Base-by-base conservation (phyloP, 225 moss, liverwort and hornwort species). In the Climacium dendroides region DNA sequence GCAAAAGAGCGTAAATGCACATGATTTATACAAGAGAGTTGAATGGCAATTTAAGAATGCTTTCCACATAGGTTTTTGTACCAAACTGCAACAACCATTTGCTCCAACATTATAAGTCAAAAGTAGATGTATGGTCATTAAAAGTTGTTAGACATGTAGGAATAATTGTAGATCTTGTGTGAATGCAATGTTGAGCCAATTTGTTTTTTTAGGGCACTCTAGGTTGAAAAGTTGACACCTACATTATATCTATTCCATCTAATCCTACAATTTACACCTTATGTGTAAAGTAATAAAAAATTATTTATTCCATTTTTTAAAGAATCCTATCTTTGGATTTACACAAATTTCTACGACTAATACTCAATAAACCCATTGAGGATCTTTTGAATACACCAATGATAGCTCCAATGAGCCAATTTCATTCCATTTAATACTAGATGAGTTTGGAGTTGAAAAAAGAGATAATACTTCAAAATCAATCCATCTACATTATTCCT, bases 281-380 rank as follows among this genome's bases (percentile, higher is more conserved):
- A 23, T 23, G 4, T 67, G 23, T 13, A 67, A 67, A 39, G 13
- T 39, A 37, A 13, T 23, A 6, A 22, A 6, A 22, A 67, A 23
- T 6, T 12, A 23, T 37, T 67, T 23, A 2, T 13, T 39, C 13
- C 1, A 13, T 13, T 23, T 67, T 39, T 67, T 39, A 67, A 2
- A 0, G 7, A 23, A 7, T 0, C 0, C 7, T 67, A 39, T 39
- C 6, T 39, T 37, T 23, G 4, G 37, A 37, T 39, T 67, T 2
- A 37, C 4, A 39, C 13, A 12, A 45, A 45, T 23, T 39, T 37
- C 39, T 67, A 13, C 23, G 4, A 67, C 23, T 22, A 67, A 37
- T 2, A 0, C 2, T 23, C 11, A 37, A 13, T 13, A 2, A 67
- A 1, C 4, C 2, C 2, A 0, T 39, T 39, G 2, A 67, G 23